Conservation (phyloP, 768 basidiomycete genomes). For the Naganishia kalamii region DNA sequence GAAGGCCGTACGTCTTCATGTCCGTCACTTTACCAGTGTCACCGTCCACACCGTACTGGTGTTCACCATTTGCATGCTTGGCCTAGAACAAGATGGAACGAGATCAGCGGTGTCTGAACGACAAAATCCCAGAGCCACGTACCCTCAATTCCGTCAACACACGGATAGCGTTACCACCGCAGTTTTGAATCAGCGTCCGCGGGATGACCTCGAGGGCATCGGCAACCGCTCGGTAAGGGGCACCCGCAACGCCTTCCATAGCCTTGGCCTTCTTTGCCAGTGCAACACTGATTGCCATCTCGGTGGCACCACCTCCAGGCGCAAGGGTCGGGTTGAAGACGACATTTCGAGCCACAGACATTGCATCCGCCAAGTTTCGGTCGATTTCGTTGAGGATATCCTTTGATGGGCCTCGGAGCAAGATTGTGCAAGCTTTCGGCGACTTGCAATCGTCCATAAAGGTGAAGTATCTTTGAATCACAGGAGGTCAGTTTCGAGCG, state of each 20-base stretch:
- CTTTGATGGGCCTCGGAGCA: slow-evolving; percentile 94
- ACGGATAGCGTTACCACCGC: slow-evolving; percentile 88
- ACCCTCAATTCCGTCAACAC: slow-evolving; percentile 88
- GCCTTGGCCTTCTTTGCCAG: slow-evolving; percentile 63
- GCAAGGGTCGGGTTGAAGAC: slow-evolving; percentile 91
- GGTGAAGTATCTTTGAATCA: slow-evolving; percentile 73
- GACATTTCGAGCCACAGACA: slow-evolving; percentile 93
- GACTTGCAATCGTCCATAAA: slow-evolving; percentile 85
- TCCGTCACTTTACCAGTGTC: slow-evolving; percentile 92
- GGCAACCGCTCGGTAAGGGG: slow-evolving; percentile 83
- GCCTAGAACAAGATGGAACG: slow-evolving; percentile 54
- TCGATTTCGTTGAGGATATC: slow-evolving; percentile 98
- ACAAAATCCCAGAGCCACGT: slow-evolving; percentile 35
- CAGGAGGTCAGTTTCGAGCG: not conserved
- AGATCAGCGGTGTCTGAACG: not conserved
- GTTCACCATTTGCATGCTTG: slow-evolving; percentile 85
- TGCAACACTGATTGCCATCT: slow-evolving; percentile 93
- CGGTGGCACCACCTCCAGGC: slow-evolving; percentile 93
- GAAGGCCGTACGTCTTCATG: slow-evolving; percentile 89
- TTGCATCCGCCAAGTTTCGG: slow-evolving; percentile 93
- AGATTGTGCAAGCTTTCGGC: slow-evolving; percentile 96
- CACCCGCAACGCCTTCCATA: slow-evolving; percentile 80
- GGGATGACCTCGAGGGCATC: slow-evolving; percentile 98
- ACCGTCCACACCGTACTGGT: slow-evolving; percentile 90
- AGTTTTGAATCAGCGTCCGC: slow-evolving; percentile 86